phyloP scores from a whole-genome alignment of 2,329 filamentous ascomycete genomes.

The Aspergillus aculeatinus region DNA sequence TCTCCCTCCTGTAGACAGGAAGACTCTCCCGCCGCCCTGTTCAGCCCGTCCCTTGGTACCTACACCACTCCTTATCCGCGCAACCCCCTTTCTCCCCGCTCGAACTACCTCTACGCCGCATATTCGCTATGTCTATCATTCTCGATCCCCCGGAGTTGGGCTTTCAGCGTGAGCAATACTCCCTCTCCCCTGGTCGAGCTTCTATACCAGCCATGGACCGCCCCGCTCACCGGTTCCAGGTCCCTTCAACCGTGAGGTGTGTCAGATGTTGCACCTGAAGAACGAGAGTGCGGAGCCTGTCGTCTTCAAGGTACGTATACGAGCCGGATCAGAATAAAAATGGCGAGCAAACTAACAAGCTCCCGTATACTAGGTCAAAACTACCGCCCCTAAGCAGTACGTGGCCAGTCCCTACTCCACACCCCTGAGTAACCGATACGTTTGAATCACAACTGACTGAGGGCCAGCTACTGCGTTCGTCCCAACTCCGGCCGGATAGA shows the following conservation, averaged over 20 bases:
- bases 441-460: conserved; percentile 22
- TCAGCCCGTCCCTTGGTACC: conserved; percentile 11
- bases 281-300: conserved; percentile 60
- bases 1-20: neutral
- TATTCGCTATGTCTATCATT: conserved; percentile 80
- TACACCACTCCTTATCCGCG: conserved; percentile 4
- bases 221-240: conserved; percentile 42
- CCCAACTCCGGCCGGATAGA: conserved; percentile 97
- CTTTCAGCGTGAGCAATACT: conserved; percentile 70
- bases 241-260: conserved; percentile 64
- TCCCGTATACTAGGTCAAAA: conserved; percentile 74
- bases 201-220: neutral
- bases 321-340: neutral
- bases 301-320: conserved; percentile 60
- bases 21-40: conserved; percentile 1
- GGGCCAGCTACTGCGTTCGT: conserved; percentile 84
- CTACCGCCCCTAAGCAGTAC: conserved; percentile 97
- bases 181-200: conserved; percentile 8
- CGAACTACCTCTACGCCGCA: conserved; percentile 14
- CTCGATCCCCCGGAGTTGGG: conserved; percentile 87
- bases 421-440: neutral
- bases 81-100: conserved; percentile 17
- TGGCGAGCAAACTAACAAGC: conserved; percentile 26
- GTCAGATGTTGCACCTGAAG: conserved; percentile 58
- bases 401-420: conserved; percentile 35